phyloP scores from a whole-genome alignment of 2,329 filamentous ascomycete species.

The Colletotrichum truncatum region DNA sequence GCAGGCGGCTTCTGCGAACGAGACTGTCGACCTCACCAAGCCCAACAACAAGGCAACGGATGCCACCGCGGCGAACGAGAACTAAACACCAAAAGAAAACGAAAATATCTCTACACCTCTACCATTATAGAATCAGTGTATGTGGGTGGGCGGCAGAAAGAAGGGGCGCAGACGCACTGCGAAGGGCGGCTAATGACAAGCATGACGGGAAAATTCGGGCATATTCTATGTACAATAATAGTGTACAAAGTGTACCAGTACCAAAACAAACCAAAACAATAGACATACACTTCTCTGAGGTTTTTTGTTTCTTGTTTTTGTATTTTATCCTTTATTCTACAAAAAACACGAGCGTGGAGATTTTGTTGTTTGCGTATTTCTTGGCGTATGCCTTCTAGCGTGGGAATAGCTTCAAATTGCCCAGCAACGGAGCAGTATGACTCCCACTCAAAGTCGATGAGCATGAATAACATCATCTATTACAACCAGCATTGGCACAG shows the following conservation, averaged over 20 bases:
- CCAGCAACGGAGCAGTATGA: not conserved
- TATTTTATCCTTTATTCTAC: too few species aligned
- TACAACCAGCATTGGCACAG: not conserved
- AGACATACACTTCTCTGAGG: conserved; percentile 26
- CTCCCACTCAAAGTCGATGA: not conserved
- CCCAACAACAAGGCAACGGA: conserved; percentile 39
- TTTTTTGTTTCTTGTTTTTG: not conserved
- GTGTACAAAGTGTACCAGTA: conserved; percentile 30
- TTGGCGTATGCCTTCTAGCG: too few species aligned
- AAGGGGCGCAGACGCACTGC: not conserved
- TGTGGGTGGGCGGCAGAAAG: not conserved
- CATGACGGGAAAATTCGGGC: conserved; percentile 22
- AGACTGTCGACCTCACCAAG: conserved; percentile 25
- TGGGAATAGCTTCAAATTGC: not conserved
- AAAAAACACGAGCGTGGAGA: too few species aligned
- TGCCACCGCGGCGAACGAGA: conserved; percentile 43
- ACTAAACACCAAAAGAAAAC: not conserved
- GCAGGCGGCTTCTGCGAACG: conserved; percentile 10
- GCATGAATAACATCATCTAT: not conserved
- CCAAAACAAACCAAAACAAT: conserved; percentile 4
- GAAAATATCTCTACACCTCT: not conserved
- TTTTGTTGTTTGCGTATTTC: too few species aligned
- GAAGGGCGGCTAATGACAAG: conserved; percentile 23
- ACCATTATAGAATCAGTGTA: not conserved
- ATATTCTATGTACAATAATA: conserved; percentile 28